Conservation (phyloP, 768 basidiomycete species). For the Boletales sp. region DNA sequence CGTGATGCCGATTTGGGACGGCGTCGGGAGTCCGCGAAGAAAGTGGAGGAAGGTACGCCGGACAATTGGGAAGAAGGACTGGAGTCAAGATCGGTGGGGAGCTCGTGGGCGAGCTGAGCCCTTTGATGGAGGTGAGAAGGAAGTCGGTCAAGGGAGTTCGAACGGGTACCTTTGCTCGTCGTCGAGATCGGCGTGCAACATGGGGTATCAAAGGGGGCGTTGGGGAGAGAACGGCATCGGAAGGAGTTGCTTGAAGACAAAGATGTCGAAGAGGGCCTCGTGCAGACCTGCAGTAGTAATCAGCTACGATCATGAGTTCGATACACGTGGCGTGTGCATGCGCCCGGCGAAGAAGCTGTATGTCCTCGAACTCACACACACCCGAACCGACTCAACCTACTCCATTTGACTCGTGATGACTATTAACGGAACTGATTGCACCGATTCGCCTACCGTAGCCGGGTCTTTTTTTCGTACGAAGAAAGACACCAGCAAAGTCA, state of each 20-base stretch:
- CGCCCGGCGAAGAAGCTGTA: no score
- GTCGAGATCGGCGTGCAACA: conserved; percentile 27
- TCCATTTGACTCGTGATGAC: no score
- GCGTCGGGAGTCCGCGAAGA: conserved; percentile 11
- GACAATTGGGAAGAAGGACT: conserved; percentile 26
- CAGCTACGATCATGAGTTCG: conserved; percentile 5
- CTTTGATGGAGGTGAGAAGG: conserved; percentile 3
- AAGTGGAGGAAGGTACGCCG: conserved; percentile 8
- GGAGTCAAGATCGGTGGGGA: conserved; percentile 30
- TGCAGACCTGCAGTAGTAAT: conserved; percentile 21
- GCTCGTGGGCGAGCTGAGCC: conserved; percentile 23
- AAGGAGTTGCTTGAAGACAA: no score
- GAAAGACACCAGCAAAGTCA: no score
- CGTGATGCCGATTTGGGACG: conserved; percentile 26
- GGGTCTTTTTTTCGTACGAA: no score
- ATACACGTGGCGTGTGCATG: conserved; percentile 28
- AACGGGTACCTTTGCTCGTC: conserved; percentile 24
- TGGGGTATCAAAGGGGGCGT: conserved; percentile 11
- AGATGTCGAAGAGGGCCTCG: conserved; percentile 15
- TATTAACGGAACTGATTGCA: no score
- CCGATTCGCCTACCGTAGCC: no score
- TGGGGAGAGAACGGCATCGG: no score
- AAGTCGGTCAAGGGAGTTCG: no score
- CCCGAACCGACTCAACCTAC: no score
- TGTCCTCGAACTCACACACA: no score